A percentile compares a stretch with the other conserved stretches of the same genome.
Evolutionary conservation across 2,329 filamentous ascomycete species (phyloP).

Genomic region (Neocucurbitaria cava): DNA sequence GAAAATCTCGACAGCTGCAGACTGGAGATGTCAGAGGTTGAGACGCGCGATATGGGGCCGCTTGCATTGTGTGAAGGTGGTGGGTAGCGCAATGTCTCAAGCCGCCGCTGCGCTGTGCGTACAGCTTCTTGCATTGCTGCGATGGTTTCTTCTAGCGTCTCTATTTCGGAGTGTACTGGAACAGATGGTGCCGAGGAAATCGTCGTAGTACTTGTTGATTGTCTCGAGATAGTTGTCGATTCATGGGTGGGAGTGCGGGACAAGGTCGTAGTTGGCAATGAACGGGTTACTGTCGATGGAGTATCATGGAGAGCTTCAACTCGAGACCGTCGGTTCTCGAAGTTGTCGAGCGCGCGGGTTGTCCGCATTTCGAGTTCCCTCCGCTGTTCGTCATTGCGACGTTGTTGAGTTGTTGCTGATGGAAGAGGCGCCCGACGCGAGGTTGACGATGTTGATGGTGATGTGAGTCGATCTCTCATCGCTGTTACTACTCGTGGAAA

Average conservation of each 20-base stretch:
- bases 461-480: not conserved
- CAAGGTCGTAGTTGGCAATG: not conserved
- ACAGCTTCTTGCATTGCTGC: conserved; percentile 9
- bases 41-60: conserved; percentile 4
- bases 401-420: not conserved
- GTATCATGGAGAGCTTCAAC: not conserved
- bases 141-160: conserved; percentile 9
- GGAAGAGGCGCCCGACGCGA: no score
- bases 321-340: not conserved
- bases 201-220: not conserved
- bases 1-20: conserved; percentile 5
- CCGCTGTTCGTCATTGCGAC: not conserved
- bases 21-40: conserved; percentile 9
- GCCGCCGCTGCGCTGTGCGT: not conserved
- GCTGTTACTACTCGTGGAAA: conserved; percentile 4
- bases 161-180: not conserved
- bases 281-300: not conserved
- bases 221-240: not conserved
- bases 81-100: not conserved
- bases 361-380: not conserved
- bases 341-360: not conserved
- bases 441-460: not conserved
- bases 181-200: not conserved
- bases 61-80: not conserved
- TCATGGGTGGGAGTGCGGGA: not conserved